Evolutionary conservation across 495 filamentous ascomycete species (phyloP), one percentile per base, ranked within the genome.

Genomic region (Hypoxylon fragiforme): DNA sequence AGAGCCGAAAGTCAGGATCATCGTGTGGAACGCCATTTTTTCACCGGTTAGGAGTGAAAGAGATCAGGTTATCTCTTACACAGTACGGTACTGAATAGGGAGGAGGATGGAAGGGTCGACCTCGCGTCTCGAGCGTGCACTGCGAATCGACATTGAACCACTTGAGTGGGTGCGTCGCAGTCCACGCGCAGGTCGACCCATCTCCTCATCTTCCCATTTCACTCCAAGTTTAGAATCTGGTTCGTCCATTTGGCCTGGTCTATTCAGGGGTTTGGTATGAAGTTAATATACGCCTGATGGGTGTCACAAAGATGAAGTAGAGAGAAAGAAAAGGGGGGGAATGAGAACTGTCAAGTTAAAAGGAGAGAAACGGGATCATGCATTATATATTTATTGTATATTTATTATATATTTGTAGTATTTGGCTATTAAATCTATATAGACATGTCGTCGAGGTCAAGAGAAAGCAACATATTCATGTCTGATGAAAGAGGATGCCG

Each of bases 51-150:
- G n/a, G n/a, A n/a, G n/a, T n/a, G n/a, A n/a, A n/a, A n/a, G n/a
- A n/a, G n/a, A n/a, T n/a, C n/a, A 22, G 32, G 31, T 4, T 1
- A 19, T 18, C 2, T 20, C 69, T 70, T 66, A 74, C 72, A 80
- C 52, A 1, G 77, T 82, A 21, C 79, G 70, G 56, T 80, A 82
- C 41, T 78, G 70, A 42, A 81, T 77, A n/a, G 78, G 79, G 44
- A 82, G 70, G 1, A 72, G 72, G 13, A 74, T 66, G 1, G 72
- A 68, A 7, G 77, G 78, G 47, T 81, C 75, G 16, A 78, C 65
- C 37, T 63, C 63, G 40, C 62, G 64, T 37, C 62, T 49, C 12
- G 71, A 70, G 31, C 44, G 67, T 12, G 67, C 56, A 34, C 66
- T 70, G 22, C 56, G 67, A 47, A 73, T 72, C 12, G 73, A 74